Base-by-base conservation (phyloP, 495 filamentous ascomycete species). In the Xanthoparmelia taractica region DNA sequence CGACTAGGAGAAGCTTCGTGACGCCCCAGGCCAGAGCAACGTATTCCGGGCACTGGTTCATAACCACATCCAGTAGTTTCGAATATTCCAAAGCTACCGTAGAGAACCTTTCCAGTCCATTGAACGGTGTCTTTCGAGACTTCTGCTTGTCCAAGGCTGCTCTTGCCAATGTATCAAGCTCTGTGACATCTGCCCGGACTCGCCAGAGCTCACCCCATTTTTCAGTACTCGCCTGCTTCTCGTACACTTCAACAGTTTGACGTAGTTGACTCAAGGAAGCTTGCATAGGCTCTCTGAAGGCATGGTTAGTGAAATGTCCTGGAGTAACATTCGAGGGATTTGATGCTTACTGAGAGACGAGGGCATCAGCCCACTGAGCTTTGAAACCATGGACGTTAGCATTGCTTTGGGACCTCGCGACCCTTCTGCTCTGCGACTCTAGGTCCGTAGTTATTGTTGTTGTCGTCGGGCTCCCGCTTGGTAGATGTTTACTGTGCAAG, bases 61-160 rank as follows among this genome's bases (percentile, higher is more conserved):
- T 38, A 10, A 68, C 41, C 15, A 68, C 66, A 60, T 68, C 66
- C 29, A 68, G 65, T 15, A 68, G 29, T 33, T 67, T 66, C 11
- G 66, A 62, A 40, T 66, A 67, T 23, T 67, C 63, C 36, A 67
- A 40, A 2, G 66, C 66, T 18, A 67, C 64, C 20, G 38, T 40
- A n/a, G 57, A 65, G 52, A 66, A 65, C 31, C 50, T 61, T 31
- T 41, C 58, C 34, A 66, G 43, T 17, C 58, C 63, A 27, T 47
- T 29, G 18, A 37, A 41, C 23, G 31, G 25, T 13, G 38, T 34
- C 29, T 40, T 58, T 25, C 23, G 43, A 60, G 58, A 20, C 50
- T 48, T 27, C 33, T 58, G 50, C 52, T 61, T 64, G 25, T 60
- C 58, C 31, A 36, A 15, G 18, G 58, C 47, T 27, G 31, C 45